Conservation (phyloP, 768 basidiomycete species). For the Exsudoporus frostii region DNA sequence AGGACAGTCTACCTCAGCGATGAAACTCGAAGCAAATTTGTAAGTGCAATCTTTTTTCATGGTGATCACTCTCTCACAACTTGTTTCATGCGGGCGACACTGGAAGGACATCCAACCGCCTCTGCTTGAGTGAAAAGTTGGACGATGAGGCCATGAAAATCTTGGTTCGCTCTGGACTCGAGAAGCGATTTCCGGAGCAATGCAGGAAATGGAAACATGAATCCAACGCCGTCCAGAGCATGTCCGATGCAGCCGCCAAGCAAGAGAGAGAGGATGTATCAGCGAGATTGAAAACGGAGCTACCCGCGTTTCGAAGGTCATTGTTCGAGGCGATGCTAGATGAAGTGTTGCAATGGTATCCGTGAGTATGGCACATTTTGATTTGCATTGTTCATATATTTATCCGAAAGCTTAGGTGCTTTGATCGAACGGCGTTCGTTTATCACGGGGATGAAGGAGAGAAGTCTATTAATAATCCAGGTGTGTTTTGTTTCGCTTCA, state of each 20-base stretch:
- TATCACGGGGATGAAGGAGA: neutral
- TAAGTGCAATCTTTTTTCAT: slow-evolving; percentile 1
- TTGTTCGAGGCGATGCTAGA: slow-evolving; percentile 28
- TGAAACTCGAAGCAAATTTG: slow-evolving; percentile 22
- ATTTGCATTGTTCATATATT: neutral
- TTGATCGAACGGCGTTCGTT: slow-evolving; percentile 15
- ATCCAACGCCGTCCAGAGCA: neutral
- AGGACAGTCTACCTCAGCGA: neutral
- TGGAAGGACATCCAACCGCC: slow-evolving; percentile 19
- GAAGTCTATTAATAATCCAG: neutral
- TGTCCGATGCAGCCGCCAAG: fast-evolving
- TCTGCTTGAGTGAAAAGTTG: slow-evolving; percentile 24
- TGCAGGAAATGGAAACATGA: slow-evolving; percentile 26
- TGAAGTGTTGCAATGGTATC: slow-evolving; percentile 19
- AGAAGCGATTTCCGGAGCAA: slow-evolving; percentile 20
- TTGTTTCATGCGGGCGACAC: neutral
- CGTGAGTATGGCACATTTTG: slow-evolving; percentile 9
- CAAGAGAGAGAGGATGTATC: neutral
- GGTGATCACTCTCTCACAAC: neutral
- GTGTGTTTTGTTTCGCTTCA: neutral
- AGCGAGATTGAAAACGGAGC: slow-evolving; percentile 2
- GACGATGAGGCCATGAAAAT: slow-evolving; percentile 25
- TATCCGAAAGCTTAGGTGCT: slow-evolving; percentile 3
- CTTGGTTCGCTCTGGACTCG: slow-evolving; percentile 29
- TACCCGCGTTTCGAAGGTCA: slow-evolving; percentile 9